Conservation (phyloP, 169 alveolate genomes). For the Sarcocystis neurona region DNA sequence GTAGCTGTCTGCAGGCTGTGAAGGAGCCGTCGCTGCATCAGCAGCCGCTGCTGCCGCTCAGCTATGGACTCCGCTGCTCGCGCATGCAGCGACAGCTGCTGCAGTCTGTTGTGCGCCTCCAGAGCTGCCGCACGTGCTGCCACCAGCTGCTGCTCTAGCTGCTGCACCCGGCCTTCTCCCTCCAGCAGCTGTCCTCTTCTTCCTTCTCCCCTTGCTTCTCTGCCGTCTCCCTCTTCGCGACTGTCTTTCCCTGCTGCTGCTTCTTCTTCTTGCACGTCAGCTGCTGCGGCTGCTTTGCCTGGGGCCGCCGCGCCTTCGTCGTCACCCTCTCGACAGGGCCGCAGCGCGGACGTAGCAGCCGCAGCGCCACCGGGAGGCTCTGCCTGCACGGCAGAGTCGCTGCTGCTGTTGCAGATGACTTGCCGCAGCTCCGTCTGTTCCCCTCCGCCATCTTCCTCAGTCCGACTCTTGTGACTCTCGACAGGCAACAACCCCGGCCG, state of each 20-base stretch:
- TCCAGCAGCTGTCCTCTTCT: too few relatives aligned
- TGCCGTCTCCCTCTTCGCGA: background rate
- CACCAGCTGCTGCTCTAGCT: conserved; percentile 15
- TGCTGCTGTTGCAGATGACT: too few relatives aligned
- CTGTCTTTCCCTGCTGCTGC: conserved; percentile 25
- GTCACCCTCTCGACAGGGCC: too few relatives aligned
- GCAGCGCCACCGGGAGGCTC: too few relatives aligned
- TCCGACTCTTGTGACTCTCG: too few relatives aligned
- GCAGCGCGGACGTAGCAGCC: too few relatives aligned
- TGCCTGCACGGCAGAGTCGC: too few relatives aligned
- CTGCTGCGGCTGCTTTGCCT: background rate
- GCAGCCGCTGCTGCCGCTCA: conserved; percentile 39
- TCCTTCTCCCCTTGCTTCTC: background rate
- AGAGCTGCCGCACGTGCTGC: conserved; percentile 37
- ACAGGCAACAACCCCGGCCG: too few relatives aligned
- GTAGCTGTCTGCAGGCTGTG: conserved; percentile 10
- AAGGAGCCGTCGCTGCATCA: background rate
- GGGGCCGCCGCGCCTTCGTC: too few relatives aligned
- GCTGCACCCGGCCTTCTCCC: too few relatives aligned
- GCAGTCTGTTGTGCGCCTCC: conserved; percentile 2
- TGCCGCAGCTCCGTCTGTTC: too few relatives aligned
- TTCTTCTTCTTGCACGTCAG: background rate
- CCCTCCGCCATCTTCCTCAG: too few relatives aligned
- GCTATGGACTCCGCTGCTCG: conserved; percentile 42
- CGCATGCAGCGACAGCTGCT: conserved; percentile 41